Evolutionary conservation across 768 basidiomycete genomes (phyloP).

Genomic region (Trametes cinnabarina): DNA sequence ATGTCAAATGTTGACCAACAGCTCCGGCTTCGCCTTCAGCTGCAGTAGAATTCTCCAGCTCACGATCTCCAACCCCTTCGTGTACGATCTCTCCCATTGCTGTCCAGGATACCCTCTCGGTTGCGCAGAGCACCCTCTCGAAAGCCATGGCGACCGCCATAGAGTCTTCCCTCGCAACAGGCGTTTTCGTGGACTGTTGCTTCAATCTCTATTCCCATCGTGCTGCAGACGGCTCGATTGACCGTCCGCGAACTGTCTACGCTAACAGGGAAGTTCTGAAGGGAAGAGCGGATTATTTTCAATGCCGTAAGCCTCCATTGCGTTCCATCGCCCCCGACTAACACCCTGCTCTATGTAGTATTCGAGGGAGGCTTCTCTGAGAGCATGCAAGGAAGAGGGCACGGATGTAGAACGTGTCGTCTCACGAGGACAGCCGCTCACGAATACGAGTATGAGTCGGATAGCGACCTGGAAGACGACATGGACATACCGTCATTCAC

Average conservation of each 20-base stretch:
- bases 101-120: too few species aligned
- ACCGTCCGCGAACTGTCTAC: neutral
- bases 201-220: constrained; percentile 1
- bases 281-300: neutral
- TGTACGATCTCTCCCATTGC: too few species aligned
- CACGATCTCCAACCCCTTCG: too few species aligned
- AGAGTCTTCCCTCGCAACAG: neutral
- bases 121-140: neutral
- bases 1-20: too few species aligned
- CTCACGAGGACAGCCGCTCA: neutral
- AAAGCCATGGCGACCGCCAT: neutral
- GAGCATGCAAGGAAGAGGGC: neutral
- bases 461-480: constrained; percentile 6
- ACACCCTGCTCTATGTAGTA: neutral
- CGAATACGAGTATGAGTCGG: constrained; percentile 1
- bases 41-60: too few species aligned
- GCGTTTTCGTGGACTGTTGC: neutral
- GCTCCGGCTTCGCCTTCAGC: too few species aligned
- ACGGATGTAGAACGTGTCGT: too few species aligned
- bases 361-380: neutral
- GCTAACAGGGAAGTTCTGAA: neutral
- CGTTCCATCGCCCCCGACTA: too few species aligned
- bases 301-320: neutral
- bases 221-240: neutral
- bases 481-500: neutral